Evolutionary conservation across 306 rosid genomes (phyloP), one percentile per base, ranked within the genome.

Genomic region (Cicer pinnatifidum): DNA sequence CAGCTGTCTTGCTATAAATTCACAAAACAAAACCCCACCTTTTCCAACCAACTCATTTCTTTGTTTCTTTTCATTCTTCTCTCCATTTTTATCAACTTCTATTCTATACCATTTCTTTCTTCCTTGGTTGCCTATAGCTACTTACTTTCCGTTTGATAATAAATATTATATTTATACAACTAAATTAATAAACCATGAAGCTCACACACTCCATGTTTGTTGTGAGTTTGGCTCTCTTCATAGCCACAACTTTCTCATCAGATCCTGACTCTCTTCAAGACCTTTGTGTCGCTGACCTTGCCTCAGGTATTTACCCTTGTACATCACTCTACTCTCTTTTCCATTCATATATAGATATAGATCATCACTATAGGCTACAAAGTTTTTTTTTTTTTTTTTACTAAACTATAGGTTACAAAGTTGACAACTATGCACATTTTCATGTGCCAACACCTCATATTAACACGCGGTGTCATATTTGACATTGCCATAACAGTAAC

Each of bases 221-320:
- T 46, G 10, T 72, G 56, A 70, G 86, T 39, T 52, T 85, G 44
- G 81, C 87, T 77, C 2, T 84, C 20, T 35, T 84, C 54, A 40
- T 78, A 5, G 72, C 81, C 56, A 52, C 67, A 15, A 79, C 84
- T 72, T 48, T 40, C 44, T 59, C 82, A 19, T 89, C 96, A 77
- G 97, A 91, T 81, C 86, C 88, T 38, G 97, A 89, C 85, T 6
- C 43, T 73, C 92, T 91, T 82, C 97, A 91, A 82, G 97, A 91
- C 67, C 80, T 91, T 1, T 91, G 97, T 37, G 91, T 89, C 6
- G 97, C 97, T 11, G 88, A 89, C 86, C 87, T 82, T 72, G 1
- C 72, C 47, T 85, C 96, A 1, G 91, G 97, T 91, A 81, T 8
- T 9, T 91, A 81, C 7, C 17, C 40, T 69, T 69, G 76, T 44